Percentiles rank a stretch among this genome's conserved stretches.
Evolutionary conservation across 495 filamentous ascomycete genomes (phyloP).

Genomic region (Aspergillus haitiensis): DNA sequence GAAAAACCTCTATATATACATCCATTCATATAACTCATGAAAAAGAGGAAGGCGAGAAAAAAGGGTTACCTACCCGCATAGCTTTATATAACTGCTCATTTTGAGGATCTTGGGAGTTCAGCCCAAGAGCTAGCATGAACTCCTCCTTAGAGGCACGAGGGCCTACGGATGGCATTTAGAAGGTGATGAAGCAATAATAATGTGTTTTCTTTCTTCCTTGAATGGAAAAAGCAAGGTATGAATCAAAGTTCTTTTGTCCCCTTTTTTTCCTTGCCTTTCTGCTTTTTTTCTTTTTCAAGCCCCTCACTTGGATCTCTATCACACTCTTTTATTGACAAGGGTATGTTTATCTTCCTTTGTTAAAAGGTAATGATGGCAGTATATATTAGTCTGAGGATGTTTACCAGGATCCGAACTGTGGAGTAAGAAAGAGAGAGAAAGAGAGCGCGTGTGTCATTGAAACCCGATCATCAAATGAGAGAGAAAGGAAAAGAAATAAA

Average conservation of each 20-base stretch:
- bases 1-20: constrained; percentile 9
- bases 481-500: constrained; percentile 14
- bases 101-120: constrained; percentile 41
- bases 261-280: not conserved
- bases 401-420: no score
- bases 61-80: constrained; percentile 40
- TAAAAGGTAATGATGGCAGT: no score
- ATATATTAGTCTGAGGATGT: no score
- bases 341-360: no score
- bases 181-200: not conserved
- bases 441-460: no score
- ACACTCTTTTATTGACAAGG: no score
- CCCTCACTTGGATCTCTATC: not conserved
- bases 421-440: no score
- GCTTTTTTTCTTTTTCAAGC: not conserved
- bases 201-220: not conserved
- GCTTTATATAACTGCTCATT: constrained; percentile 47
- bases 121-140: constrained; percentile 45
- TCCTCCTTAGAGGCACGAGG: constrained; percentile 50
- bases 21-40: constrained; percentile 4
- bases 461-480: no score
- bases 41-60: not conserved
- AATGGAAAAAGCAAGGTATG: not conserved
- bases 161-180: constrained; percentile 36
- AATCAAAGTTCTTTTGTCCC: not conserved